Evolutionary conservation across 257 asterid species (phyloP), one percentile per base, ranked within the genome.

Genomic region (Capsicum pubescens): DNA sequence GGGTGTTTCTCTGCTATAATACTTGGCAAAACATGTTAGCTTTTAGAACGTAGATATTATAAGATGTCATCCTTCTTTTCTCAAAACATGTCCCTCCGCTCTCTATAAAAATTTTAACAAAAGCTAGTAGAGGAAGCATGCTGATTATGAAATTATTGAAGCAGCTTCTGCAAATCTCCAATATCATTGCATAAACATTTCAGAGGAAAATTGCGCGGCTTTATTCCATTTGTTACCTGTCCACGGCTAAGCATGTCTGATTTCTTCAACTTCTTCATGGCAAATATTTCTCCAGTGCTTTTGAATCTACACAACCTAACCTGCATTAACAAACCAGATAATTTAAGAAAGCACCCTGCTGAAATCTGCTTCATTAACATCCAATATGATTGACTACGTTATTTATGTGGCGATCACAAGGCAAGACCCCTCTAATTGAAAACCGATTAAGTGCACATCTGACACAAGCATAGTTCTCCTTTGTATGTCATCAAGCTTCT

Each of bases 231-330:
- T 67, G 88, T 87, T 87, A 94, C 99, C 98, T 96, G 99, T 74
- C 99, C 99, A 10, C 99, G 94, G 87, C 97, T 96, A 79, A 96
- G 96, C 99, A 96, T 96, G 67, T 96, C 99, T 6, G 97, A 93
- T 79, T 96, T 96, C 86, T 93, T 96, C 90, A 96, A 84, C 88
- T 93, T 96, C 94, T 96, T 96, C 99, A 96, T 94, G 85, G 99
- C 99, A 86, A 84, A 93, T 81, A 96, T 91, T 88, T 96, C 98
- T 84, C 99, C 98, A 3, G 98, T 92, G 74, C 82, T 85, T 89
- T 90, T 94, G 50, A 95, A 97, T 69, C 98, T 97, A 69, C 98
- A 96, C 46, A 96, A 80, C 78, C 99, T 91, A 68, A 96, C 98
- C 99, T 96, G 97, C 87, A 90, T 85, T 59, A 82, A 67, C 60